These are phyloP conservation scores for Coix lacrymajobi DNA, from an alignment of 176 grass and related monocot genomes.

Conservation along the genomic window DNA sequence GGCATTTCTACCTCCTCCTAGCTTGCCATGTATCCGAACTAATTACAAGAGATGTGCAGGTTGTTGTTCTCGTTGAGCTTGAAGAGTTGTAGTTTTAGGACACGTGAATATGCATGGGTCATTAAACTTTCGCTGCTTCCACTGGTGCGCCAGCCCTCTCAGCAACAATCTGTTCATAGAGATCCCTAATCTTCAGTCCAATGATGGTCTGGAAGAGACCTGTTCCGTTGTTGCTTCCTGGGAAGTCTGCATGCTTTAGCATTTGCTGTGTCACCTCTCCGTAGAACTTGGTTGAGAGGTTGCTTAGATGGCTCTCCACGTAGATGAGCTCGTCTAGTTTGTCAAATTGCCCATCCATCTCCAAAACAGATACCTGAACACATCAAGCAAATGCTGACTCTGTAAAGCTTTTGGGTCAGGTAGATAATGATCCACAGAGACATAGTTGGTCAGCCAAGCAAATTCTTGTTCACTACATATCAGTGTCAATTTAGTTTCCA, in stretches of 20 bases:
- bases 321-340: conserved; percentile 86
- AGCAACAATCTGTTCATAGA: conserved; percentile 70
- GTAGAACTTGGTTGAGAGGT: conserved; percentile 86
- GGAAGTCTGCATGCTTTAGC: conserved; percentile 87
- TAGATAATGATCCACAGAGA: not conserved
- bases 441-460: not conserved
- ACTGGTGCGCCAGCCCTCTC: conserved; percentile 31
- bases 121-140: not conserved
- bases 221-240: conserved; percentile 88
- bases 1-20: not conserved
- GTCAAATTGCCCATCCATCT: conserved; percentile 90
- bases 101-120: not conserved
- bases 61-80: not conserved
- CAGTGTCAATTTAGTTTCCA: not conserved
- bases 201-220: conserved; percentile 86
- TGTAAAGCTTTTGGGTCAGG: not conserved
- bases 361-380: conserved; percentile 68
- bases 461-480: not conserved
- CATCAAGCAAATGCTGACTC: conserved; percentile 25
- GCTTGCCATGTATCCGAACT: not conserved
- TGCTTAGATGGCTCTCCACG: conserved; percentile 92
- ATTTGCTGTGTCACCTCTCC: conserved; percentile 96
- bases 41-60: not conserved
- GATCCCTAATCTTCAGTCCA: conserved; percentile 88
- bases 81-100: not conserved